Percentiles rank a stretch among this genome's conserved stretches.
Evolutionary conservation across 768 basidiomycete species (phyloP).

Genomic region (Suillus placidus): DNA sequence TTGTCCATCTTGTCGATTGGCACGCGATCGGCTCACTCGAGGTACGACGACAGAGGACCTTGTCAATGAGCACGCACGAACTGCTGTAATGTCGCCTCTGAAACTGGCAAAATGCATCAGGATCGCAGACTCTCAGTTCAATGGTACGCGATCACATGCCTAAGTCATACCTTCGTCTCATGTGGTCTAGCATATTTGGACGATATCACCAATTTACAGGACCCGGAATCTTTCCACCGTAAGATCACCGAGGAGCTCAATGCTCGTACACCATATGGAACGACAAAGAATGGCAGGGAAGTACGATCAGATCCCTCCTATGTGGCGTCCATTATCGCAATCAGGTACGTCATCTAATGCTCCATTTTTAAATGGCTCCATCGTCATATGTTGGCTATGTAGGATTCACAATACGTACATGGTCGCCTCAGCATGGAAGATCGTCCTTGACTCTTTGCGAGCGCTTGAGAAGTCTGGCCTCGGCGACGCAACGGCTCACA

Average conservation of each 20-base stretch:
- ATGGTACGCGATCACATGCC: conserved; percentile 47
- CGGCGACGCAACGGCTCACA: conserved; percentile 52
- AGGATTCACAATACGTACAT: conserved; percentile 85
- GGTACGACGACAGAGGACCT: conserved; percentile 59
- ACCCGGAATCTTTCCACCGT: conserved; percentile 62
- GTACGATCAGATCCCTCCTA: conserved; percentile 46
- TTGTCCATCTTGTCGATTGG: conserved; percentile 7
- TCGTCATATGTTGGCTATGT: conserved; percentile 13
- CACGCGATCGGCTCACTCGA: conserved; percentile 10
- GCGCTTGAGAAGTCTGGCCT: conserved; percentile 58
- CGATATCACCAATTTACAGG: conserved; percentile 67
- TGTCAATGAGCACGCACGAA: conserved; percentile 50
- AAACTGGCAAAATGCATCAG: conserved; percentile 61
- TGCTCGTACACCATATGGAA: conserved; percentile 44
- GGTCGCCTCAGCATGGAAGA: conserved; percentile 82
- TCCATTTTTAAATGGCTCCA: conserved; percentile 1
- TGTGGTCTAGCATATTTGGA: conserved; percentile 60
- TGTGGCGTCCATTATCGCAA: conserved; percentile 60
- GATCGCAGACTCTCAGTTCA: conserved; percentile 74
- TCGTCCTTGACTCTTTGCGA: conserved; percentile 61
- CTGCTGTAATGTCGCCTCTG: conserved; percentile 67
- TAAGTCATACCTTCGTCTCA: conserved; percentile 11
- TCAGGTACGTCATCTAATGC: conserved; percentile 45
- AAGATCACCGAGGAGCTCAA: conserved; percentile 59
- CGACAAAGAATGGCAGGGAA: conserved; percentile 30